Evolutionary conservation across 306 rosid genomes (phyloP).

Genomic region (Amphicarpaea edgeworthii): DNA sequence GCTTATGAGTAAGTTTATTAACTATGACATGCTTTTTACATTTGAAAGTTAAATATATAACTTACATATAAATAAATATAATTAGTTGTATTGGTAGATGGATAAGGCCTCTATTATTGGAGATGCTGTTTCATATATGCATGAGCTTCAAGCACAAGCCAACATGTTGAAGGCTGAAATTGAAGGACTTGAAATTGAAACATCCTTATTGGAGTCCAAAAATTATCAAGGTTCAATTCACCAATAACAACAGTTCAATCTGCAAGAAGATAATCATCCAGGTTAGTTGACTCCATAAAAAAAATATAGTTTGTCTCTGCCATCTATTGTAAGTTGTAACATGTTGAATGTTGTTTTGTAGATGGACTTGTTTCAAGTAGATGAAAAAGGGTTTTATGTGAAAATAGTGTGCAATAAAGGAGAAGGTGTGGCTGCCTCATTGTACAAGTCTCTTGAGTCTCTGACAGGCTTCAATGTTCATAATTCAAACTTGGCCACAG

Average conservation of each 20-base stretch:
- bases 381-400: slow-evolving; percentile 74
- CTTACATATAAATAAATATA: neutral
- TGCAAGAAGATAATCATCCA: slow-evolving; percentile 62
- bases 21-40: neutral
- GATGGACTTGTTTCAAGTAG: slow-evolving; percentile 84
- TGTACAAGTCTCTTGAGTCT: slow-evolving; percentile 80
- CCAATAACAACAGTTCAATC: slow-evolving; percentile 23
- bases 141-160: slow-evolving; percentile 71
- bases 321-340: neutral
- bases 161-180: slow-evolving; percentile 69
- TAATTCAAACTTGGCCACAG: slow-evolving; percentile 68
- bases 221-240: slow-evolving; percentile 45
- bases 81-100: slow-evolving; percentile 57
- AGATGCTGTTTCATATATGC: slow-evolving; percentile 69
- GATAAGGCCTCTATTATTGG: slow-evolving; percentile 87
- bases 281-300: slow-evolving; percentile 44
- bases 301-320: neutral
- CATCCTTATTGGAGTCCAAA: slow-evolving; percentile 53
- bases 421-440: slow-evolving; percentile 63
- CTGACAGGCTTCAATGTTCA: slow-evolving; percentile 59
- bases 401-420: slow-evolving; percentile 67
- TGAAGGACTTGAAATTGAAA: slow-evolving; percentile 67
- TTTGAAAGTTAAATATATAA: neutral
- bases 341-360: slow-evolving; percentile 40
- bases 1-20: neutral